Evolutionary conservation across 345 rosid species (phyloP), one percentile per base, ranked within the genome.

Genomic region (Gossypium anomalum): DNA sequence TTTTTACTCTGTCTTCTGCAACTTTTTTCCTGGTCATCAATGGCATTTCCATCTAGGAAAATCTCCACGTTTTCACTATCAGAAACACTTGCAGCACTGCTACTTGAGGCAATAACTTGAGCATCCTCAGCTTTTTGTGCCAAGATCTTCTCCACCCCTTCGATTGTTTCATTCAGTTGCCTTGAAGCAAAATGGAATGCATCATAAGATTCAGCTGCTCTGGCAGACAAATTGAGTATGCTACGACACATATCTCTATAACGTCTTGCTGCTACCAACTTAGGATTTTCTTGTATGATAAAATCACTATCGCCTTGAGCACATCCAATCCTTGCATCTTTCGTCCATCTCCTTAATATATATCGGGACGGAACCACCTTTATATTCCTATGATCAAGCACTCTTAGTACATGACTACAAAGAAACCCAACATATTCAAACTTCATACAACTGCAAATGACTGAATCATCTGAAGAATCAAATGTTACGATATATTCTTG

Each of bases 281-380:
- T 73, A 15, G 72, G 34, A 63, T 83, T 65, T 65, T 78, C 80
- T 64, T 72, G 76, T 22, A 44, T 73, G 25, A 61, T 27, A 71
- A 78, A 58, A 19, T 78, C 80, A 71, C 55, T 17, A n/a, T 22
- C 63, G 58, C 29, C 68, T 70, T 55, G 29, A 20, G 41, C 23
- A 62, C 62, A 34, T 16, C 72, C 72, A 13, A 62, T 52, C 76
- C 76, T 80, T 44, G 85, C 83, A 68, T 75, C 80, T 57, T 78
- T 83, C 29, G 79, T 77, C 87, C 84, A 86, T 67, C 85, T 79
- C 70, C 79, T 82, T 68, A 77, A 70, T 10, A 86, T 80, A 79
- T 84, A 82, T 60, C 14, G 80, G 3, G 77, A 77, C 7, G 82
- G 87, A 11, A 79, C 56, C 74, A 82, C 78, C 67, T 76, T 76